These are phyloP conservation scores for Nicotiana obtusifolia DNA, from an alignment of 257 asterid species.

Conservation along the genomic window DNA sequence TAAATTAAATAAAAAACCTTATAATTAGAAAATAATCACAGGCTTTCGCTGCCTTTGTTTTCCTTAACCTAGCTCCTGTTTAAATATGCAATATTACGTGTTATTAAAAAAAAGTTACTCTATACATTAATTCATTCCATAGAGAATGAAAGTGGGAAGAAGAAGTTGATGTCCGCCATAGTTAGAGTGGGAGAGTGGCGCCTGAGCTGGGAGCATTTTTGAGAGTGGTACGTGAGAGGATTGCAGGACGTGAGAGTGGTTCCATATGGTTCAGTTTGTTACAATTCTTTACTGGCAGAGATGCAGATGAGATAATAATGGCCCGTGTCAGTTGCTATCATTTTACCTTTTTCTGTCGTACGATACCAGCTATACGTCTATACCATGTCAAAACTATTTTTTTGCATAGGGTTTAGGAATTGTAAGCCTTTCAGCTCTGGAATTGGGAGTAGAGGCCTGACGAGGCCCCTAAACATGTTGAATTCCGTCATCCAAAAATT, in stretches of 20 bases:
- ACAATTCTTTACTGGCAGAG: neutral
- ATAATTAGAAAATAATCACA: neutral
- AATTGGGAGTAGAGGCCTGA: neutral
- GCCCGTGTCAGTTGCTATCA: neutral
- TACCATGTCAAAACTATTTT: neutral
- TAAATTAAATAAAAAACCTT: too few relatives aligned
- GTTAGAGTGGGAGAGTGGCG: neutral
- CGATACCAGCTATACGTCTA: too few relatives aligned
- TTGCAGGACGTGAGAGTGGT: neutral
- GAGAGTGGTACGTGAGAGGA: too few relatives aligned
- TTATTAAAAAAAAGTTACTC: neutral
- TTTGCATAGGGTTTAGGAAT: neutral
- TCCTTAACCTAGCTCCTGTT: neutral
- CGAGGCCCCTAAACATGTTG: neutral
- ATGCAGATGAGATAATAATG: neutral
- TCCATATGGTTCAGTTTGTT: neutral
- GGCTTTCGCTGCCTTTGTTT: neutral
- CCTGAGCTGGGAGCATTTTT: neutral
- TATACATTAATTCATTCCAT: neutral
- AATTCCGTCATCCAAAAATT: too few relatives aligned
- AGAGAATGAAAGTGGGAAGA: neutral
- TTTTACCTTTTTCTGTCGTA: neutral
- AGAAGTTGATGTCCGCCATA: neutral
- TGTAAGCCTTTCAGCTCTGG: neutral
- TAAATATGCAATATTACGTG: neutral